phyloP scores from a whole-genome alignment of 257 asterid species.

The Jaltomata sinuosa region DNA sequence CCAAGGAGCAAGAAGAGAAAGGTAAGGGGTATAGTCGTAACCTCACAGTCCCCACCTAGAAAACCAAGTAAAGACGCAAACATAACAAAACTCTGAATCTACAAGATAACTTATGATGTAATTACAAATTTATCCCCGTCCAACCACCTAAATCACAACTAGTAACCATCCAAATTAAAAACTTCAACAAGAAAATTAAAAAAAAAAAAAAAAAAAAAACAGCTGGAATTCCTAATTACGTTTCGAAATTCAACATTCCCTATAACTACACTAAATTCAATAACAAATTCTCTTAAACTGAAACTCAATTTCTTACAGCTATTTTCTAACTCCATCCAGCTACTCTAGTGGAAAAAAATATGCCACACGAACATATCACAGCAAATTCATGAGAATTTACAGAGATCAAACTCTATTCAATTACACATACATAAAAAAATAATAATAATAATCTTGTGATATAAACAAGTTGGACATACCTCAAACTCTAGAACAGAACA shows the following conservation, averaged over 20 bases:
- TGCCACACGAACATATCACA: background rate
- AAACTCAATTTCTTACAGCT: background rate
- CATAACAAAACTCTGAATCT: conserved; percentile 6
- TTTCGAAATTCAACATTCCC: background rate
- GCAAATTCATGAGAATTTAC: background rate
- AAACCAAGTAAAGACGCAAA: background rate
- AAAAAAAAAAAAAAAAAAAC: background rate
- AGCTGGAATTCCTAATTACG: background rate
- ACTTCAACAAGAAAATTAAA: background rate
- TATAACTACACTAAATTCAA: background rate
- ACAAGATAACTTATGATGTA: background rate
- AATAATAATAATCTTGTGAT: background rate
- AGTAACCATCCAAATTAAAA: conserved; percentile 2
- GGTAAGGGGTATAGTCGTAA: conserved; percentile 13
- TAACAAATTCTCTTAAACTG: background rate
- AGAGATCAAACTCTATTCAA: background rate
- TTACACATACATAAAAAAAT: background rate
- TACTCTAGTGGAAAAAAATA: background rate
- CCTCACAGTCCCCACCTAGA: conserved; percentile 17
- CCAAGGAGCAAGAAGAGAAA: background rate
- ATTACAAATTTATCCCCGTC: conserved; percentile 33
- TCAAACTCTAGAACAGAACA: background rate
- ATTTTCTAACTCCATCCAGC: background rate
- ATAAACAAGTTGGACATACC: background rate
- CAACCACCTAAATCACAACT: conserved; percentile 10